Percentiles rank a stretch among this genome's conserved stretches.
phyloP scores from a whole-genome alignment of 306 rosid species.

The Gillenia trifoliata region DNA sequence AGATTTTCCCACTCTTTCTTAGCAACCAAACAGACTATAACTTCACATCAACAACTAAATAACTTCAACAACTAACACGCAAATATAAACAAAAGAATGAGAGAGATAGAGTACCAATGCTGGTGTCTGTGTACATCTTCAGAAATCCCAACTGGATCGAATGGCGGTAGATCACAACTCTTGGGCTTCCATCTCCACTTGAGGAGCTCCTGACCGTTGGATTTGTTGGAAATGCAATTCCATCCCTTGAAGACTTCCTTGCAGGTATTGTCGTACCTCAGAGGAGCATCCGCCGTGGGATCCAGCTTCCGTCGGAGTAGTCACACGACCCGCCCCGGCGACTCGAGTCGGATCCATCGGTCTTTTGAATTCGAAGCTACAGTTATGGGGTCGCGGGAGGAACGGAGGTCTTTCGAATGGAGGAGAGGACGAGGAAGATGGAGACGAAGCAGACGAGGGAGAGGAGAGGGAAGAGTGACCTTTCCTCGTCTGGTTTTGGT shows the following conservation, averaged over 20 bases:
- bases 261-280: conserved; percentile 59
- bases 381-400: conserved; percentile 25
- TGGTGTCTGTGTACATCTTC: conserved; percentile 35
- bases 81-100: not conserved
- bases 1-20: not conserved
- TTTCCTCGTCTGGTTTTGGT: conserved; percentile 40
- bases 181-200: conserved; percentile 80
- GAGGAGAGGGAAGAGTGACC: conserved; percentile 74
- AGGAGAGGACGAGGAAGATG: conserved; percentile 62
- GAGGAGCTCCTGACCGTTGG: conserved; percentile 52
- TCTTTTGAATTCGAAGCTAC: conserved; percentile 26
- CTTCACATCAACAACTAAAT: not conserved
- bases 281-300: conserved; percentile 27
- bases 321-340: conserved; percentile 38
- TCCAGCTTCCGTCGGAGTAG: conserved; percentile 63
- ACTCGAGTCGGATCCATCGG: conserved; percentile 5
- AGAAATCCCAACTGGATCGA: conserved; percentile 57
- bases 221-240: conserved; percentile 76
- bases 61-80: not conserved
- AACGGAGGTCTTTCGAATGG: conserved; percentile 38
- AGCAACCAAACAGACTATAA: not conserved
- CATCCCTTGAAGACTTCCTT: conserved; percentile 97
- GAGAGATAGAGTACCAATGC: conserved; percentile 77
- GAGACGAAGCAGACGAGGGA: conserved; percentile 72
- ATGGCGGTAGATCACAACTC: conserved; percentile 54